A percentile compares a stretch with the other conserved stretches of the same genome.
Evolutionary conservation across 495 filamentous ascomycete species (phyloP).

Genomic region (Aspergillus cristatus): DNA sequence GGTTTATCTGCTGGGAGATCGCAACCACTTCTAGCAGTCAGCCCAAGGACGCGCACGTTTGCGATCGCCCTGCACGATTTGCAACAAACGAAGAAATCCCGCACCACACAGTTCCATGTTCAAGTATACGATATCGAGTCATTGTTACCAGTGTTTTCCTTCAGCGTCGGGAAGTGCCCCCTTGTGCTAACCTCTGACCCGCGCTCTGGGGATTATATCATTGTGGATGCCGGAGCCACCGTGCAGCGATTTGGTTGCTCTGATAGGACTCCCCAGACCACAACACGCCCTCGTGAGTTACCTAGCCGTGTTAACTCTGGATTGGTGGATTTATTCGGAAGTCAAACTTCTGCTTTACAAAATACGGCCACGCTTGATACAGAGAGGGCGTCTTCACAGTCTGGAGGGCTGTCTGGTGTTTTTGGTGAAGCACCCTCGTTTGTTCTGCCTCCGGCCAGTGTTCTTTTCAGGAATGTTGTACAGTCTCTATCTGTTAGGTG

Average conservation of each 20-base stretch:
- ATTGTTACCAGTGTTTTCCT: slow-evolving; percentile 20
- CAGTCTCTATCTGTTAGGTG: slow-evolving; percentile 15
- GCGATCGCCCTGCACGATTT: slow-evolving; percentile 14
- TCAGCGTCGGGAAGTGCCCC: slow-evolving; percentile 16
- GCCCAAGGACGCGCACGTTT: slow-evolving; percentile 26
- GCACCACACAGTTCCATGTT: slow-evolving; percentile 15
- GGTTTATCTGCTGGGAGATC: slow-evolving; percentile 1
- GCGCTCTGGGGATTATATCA: slow-evolving; percentile 49
- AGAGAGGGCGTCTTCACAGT: slow-evolving; percentile 45
- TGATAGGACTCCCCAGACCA: slow-evolving; percentile 43
- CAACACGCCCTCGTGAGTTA: slow-evolving; percentile 35
- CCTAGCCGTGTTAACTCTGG: slow-evolving; percentile 38
- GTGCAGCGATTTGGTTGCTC: slow-evolving; percentile 45
- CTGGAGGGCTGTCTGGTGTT: slow-evolving; percentile 58
- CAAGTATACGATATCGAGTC: slow-evolving; percentile 32
- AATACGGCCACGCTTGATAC: slow-evolving; percentile 25
- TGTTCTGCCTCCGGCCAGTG: slow-evolving; percentile 65
- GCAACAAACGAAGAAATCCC: slow-evolving; percentile 14
- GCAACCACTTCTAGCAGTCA: slow-evolving; percentile 26
- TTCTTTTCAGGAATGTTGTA: slow-evolving; percentile 68
- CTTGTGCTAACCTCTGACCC: slow-evolving; percentile 28
- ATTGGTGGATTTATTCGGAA: slow-evolving; percentile 41
- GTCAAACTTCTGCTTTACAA: slow-evolving; percentile 12
- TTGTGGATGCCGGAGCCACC: slow-evolving; percentile 33
- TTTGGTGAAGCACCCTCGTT: slow-evolving; percentile 68